phyloP scores from a whole-genome alignment of 2,329 filamentous ascomycete species.

The Didymella segeticola region DNA sequence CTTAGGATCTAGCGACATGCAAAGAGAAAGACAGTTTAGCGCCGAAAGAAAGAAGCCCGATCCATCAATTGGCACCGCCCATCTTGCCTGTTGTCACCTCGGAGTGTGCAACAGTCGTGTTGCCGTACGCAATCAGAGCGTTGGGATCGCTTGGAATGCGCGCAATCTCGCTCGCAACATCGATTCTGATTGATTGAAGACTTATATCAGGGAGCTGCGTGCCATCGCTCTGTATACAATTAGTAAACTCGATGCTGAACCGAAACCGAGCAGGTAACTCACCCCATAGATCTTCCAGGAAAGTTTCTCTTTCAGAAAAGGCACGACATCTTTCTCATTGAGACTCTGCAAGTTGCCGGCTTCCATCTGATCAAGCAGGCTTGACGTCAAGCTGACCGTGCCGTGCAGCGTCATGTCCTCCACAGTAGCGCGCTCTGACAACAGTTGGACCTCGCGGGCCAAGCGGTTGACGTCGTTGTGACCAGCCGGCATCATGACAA shows the following conservation, averaged over 20 bases:
- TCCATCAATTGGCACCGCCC: slow-evolving; percentile 14
- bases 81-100: slow-evolving; percentile 23
- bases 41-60: no score
- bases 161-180: slow-evolving; percentile 21
- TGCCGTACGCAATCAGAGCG: slow-evolving; percentile 27
- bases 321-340: slow-evolving; percentile 29
- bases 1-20: neutral
- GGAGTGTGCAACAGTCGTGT: slow-evolving; percentile 20
- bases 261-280: neutral
- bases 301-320: slow-evolving; percentile 35
- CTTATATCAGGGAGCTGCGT: slow-evolving; percentile 14
- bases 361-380: slow-evolving; percentile 33
- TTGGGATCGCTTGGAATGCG: slow-evolving; percentile 24
- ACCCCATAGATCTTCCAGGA: slow-evolving; percentile 40
- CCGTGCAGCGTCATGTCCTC: slow-evolving; percentile 20
- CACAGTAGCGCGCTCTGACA: slow-evolving; percentile 50
- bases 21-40: neutral
- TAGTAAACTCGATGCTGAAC: neutral
- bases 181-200: slow-evolving; percentile 22
- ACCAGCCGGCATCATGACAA: slow-evolving; percentile 26
- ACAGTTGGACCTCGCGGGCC: slow-evolving; percentile 53
- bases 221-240: slow-evolving; percentile 22
- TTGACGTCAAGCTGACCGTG: slow-evolving; percentile 33
- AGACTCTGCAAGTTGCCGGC: slow-evolving; percentile 29
- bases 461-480: slow-evolving; percentile 47